Base-by-base conservation (phyloP, 352 stramenopile genomes). In the Globisporangium camurandrum region DNA sequence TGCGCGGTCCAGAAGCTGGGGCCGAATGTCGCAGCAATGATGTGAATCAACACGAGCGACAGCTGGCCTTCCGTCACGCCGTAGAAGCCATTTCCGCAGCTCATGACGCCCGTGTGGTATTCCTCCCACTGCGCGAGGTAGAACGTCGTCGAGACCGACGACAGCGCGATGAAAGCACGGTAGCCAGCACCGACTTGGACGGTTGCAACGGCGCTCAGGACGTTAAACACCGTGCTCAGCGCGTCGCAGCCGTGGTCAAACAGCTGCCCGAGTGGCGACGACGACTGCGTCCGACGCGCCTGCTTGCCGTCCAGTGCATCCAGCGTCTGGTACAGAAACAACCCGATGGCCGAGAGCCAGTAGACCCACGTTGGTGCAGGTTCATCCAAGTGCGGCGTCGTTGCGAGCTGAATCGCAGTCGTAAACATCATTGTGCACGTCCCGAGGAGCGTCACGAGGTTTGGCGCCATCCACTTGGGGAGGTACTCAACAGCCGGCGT, bases 281-380 rank as follows among this genome's bases (percentile, higher is more conserved):
- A 97, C 16, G 80, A 88, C 41, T 74, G 71, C 17, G 96, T 99
- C 57, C 91, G 87, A 16, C 96, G 85, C 33, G 97, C 96, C 70
- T 99, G 96, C 74, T 99, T 99, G 48, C 97, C 97, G 66, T 99
- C 97, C 64, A 99, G 95, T 40, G 97, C 98, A 62, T 99, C 97
- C 20, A 99, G 70, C 24, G 95, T 99, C 73, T 98, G 95, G 65
- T 99, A 99, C 42, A 93, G 54, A 49, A 95, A 95, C 27, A 93
- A 66, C 0, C 82, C 80, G 8, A 88, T 38, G n/a, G 75, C 84
- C 36, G 71, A 84, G 42, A 89, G 56, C 30, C 80, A 53, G 60
- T 93, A 94, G 41, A 90, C 44, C 82, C 82, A 93, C 39, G 61
- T 43, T 7, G 79, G 82, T 46, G 72, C 76, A 11, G 64, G 62